Evolutionary conservation across 805 yeast genomes (phyloP).

Genomic region (Pichia membranifaciens): DNA sequence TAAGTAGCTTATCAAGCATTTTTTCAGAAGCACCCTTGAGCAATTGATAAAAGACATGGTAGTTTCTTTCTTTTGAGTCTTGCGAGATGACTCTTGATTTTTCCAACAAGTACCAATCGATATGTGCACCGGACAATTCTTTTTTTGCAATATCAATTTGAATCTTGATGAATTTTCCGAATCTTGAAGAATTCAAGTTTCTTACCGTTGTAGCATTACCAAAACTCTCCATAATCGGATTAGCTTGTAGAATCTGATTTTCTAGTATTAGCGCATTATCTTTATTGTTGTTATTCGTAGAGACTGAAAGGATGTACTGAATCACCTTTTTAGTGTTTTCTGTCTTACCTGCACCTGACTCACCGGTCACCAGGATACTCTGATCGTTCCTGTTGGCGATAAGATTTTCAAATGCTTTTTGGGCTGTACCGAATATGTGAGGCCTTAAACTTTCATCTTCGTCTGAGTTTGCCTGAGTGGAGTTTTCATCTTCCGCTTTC

Average conservation of each 20-base stretch:
- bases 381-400: constrained; percentile 69
- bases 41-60: constrained; percentile 88
- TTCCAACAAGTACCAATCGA: constrained; percentile 91
- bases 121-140: constrained; percentile 78
- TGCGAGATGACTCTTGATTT: constrained; percentile 88
- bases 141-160: constrained; percentile 47
- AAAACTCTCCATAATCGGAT: constrained; percentile 91
- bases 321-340: constrained; percentile 94
- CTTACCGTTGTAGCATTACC: constrained; percentile 96
- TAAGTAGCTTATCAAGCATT: constrained; percentile 41
- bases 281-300: constrained; percentile 30
- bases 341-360: constrained; percentile 98
- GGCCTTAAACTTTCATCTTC: constrained; percentile 42
- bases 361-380: constrained; percentile 95
- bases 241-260: constrained; percentile 81
- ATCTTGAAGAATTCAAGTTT: constrained; percentile 91
- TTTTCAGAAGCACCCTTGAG: constrained; percentile 56
- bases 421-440: constrained; percentile 88
- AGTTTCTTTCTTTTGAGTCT: constrained; percentile 73
- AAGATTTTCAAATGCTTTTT: constrained; percentile 75
- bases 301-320: constrained; percentile 80
- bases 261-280: constrained; percentile 50
- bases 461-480: constrained; percentile 12
- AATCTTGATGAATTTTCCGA: constrained; percentile 91
- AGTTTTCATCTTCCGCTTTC: constrained; percentile 1